Base-by-base conservation (phyloP, 768 basidiomycete species). In the Amanita thiersii region DNA sequence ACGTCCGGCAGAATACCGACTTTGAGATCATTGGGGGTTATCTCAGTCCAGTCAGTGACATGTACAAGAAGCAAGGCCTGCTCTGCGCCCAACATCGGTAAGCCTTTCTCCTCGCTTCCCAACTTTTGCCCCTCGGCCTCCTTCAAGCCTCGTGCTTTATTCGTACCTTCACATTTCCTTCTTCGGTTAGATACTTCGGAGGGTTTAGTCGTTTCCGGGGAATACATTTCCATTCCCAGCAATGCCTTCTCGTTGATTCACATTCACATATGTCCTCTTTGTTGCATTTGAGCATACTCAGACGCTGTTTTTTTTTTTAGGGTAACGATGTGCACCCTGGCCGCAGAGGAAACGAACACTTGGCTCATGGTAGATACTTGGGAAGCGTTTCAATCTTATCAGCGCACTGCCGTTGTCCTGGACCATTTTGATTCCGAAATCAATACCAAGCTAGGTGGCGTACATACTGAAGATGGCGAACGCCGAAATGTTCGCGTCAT, bases 311-410 rank as follows among this genome's bases (percentile, higher is more conserved):
- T 48, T 53, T 43, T 48, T 56, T 52, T 29, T 60, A 89, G 88
- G 47, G 84, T 86, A 41, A 77, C 77, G 51, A 91, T 90, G 86
- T 91, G 88, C 64, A 82, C 75, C 39, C 73, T 92, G 25, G 94
- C 89, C 8, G 80, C 90, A 24, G 86, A 92, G 57, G 81, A 93
- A 56, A 91, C 93, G 2, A 83, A 83, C 33, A 75, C 80, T 15
- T 97, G 90, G 90, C 71, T 99, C 33, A 97, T 96, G 92, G 86
- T 97, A 32, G 96, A 99, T 57, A 71, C 91, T 14, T 99, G 93
- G 93, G 96, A 99, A 62, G 91, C 93, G 10, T 84, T 88, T 59
- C 93, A 91, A 61, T 69, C 77, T 35, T 99, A 99, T 67, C 87
- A 91, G 55, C 85, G 92, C 48, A 99, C 96, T 1, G 96, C 96